Base-by-base conservation (phyloP, 495 filamentous ascomycete species). In the Penicillium mononematosum region DNA sequence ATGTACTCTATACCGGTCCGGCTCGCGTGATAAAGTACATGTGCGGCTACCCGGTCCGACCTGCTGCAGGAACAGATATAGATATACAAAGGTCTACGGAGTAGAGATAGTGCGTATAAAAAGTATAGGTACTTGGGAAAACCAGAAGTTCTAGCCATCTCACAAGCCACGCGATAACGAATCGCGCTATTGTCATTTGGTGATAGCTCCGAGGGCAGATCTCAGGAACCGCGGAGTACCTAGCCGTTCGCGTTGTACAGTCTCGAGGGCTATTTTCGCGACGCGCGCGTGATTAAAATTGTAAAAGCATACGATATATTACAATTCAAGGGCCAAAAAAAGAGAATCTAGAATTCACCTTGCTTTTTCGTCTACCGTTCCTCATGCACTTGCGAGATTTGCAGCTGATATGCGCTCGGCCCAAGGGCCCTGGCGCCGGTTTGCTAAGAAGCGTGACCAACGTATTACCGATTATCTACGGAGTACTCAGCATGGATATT, bases 381-480 rank as follows among this genome's bases (percentile, higher is more conserved):
- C 22, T 24, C 22, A 32, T 44, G 41, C 39, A 53, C 24, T 27
- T 43, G 38, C 24, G 60, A 17, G 12, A 45, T 50, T 44, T 58
- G 60, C 60, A 60, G 56, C 56, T 62, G 56, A 65, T 63, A 65
- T 65, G 63, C 56, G 20, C 9, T 44, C 54, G 17, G 19, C 31
- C 45, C 24, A 51, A 29, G 32, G 53, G 56, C 51, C 58, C 58
- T 46, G 45, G 54, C 43, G 51, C 6, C 24, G n/a, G 38, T 0
- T 59, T 59, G 59, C 56, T 62, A 62, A 62, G 20, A 47, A 20
- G 24, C 45, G 57, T 65, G 58, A 59, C 56, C 63, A 63, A 63
- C 25, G 38, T 36, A 36, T 51, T 24, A 31, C 9, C 22, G 39
- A 42, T 36, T 58, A 58, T 58, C 56, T 47, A 24, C 4, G 24